Conservation (phyloP, 148 eudicot species). For the Cornus suecica region DNA sequence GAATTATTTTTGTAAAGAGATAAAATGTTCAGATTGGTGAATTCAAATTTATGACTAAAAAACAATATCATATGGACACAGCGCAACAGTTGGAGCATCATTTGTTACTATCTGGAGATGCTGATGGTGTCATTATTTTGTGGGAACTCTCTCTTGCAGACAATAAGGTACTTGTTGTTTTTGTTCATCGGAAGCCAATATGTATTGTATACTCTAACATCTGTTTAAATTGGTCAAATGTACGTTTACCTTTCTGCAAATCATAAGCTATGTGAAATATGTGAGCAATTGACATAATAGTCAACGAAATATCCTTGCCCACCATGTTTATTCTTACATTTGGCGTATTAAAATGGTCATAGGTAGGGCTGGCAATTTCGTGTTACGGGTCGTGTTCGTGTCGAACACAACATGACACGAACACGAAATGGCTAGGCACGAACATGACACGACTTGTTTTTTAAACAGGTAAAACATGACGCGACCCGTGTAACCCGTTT, state of each 20-base stretch:
- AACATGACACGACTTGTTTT: too few relatives aligned
- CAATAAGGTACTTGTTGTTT: constrained; percentile 40
- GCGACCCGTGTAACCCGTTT: too few relatives aligned
- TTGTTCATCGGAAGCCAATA: not conserved
- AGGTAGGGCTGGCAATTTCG: too few relatives aligned
- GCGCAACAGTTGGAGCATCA: constrained; percentile 57
- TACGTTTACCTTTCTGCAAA: not conserved
- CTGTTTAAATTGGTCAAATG: not conserved
- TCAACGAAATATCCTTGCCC: not conserved
- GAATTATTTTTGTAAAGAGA: not conserved
- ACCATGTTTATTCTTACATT: not conserved
- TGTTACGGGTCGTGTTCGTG: too few relatives aligned
- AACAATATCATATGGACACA: constrained; percentile 17
- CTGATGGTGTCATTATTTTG: constrained; percentile 63
- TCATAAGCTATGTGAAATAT: not conserved
- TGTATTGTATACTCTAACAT: not conserved
- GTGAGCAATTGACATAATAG: not conserved
- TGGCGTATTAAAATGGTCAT: not conserved
- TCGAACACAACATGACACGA: too few relatives aligned
- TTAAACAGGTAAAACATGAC: too few relatives aligned
- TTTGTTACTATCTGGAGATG: constrained; percentile 79
- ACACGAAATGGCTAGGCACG: too few relatives aligned
- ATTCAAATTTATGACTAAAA: not conserved
- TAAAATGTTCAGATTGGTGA: not conserved
- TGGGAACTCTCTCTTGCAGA: constrained; percentile 66